Base-by-base conservation (phyloP, 345 rosid genomes). In the Cardamine resedifolia region DNA sequence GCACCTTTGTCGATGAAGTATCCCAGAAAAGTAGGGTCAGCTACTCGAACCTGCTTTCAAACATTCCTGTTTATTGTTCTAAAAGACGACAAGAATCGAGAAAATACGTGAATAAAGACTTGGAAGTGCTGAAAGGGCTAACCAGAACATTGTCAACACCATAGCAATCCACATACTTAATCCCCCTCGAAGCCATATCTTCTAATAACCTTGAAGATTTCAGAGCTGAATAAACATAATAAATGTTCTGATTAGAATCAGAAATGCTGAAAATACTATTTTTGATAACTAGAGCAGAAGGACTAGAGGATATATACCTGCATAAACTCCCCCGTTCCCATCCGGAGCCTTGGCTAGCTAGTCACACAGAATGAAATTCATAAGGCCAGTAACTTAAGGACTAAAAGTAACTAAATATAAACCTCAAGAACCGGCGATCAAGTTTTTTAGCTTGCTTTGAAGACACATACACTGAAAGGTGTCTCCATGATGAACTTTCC, bases 271-370 rank as follows among this genome's bases (percentile, higher is more conserved):
- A 26, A 26, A 60, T 61, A 50, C 24, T 16, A 34, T 48, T 27
- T 31, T 52, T 3, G 31, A 18, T 65, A 66, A 31, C n/a, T 64
- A 31, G 62, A 16, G 24, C 57, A 49, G 33, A 45, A 64, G 56
- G 38, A 47, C 61, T 58, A 24, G 16, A 50, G 59, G 70, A 48
- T 30, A 83, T 8, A 80, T 59, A 74, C 97, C 96, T 79, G 98
- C 60, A 81, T 91, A 95, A 41, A 95, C 90, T 84, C 99, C 97
- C 66, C 98, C 98, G 76, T 95, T 95, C 51, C 99, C 98, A 81
- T 92, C 98, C 6, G 99, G 98, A 83, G 97, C 89, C 81, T 88
- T 96, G 55, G 99, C 94, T 57, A 96, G 89, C 99, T 92, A 83
- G 24, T 60, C 52, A 43, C 62, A 70, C 36, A 75, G 74, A 83